Evolutionary conservation across 306 rosid genomes (phyloP).

Genomic region (Quercus suber): DNA sequence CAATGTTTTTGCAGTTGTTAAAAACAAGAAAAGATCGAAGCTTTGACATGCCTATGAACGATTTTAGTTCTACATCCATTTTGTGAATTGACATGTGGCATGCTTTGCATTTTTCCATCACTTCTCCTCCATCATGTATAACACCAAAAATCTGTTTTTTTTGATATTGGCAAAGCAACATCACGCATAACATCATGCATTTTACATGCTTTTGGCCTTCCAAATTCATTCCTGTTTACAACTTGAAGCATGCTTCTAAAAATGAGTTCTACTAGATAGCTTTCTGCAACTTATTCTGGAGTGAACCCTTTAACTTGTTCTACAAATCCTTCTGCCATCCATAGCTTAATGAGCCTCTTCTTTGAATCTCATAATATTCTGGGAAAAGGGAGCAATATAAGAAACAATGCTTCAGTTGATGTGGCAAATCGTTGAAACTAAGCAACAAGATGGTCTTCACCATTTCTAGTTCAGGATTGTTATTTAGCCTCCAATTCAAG

Average conservation of each 20-base stretch:
- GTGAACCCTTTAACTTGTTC: not conserved
- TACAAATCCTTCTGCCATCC: constrained; percentile 26
- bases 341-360: not conserved
- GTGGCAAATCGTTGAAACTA: not conserved
- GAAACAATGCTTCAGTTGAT: constrained; percentile 6
- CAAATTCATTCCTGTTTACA: too few relatives aligned
- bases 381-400: constrained; percentile 20
- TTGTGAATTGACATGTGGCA: too few relatives aligned
- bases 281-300: constrained; percentile 3
- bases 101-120: not conserved
- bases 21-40: too few relatives aligned
- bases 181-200: too few relatives aligned
- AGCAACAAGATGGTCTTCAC: too few relatives aligned
- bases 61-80: too few relatives aligned
- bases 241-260: too few relatives aligned
- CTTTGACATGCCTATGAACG: too few relatives aligned
- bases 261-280: not conserved
- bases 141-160: too few relatives aligned
- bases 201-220: too few relatives aligned
- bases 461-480: too few relatives aligned
- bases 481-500: too few relatives aligned
- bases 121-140: not conserved
- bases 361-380: constrained; percentile 6
- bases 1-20: not conserved
- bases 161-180: rapidly evolving